These are phyloP conservation scores for Prunus mongolica DNA, from an alignment of 306 rosid genomes.

Conservation along the genomic window DNA sequence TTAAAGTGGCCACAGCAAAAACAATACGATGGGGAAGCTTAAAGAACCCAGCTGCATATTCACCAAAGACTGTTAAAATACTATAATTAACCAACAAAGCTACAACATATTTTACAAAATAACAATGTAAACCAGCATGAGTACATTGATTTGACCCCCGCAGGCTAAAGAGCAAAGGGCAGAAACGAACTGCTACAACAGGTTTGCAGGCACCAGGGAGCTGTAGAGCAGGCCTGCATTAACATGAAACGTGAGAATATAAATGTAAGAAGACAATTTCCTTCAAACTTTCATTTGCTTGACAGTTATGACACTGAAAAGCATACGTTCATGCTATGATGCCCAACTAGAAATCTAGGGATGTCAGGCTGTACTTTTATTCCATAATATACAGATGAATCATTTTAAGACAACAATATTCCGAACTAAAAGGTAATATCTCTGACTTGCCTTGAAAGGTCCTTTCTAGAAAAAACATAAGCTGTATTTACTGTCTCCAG, in stretches of 20 bases:
- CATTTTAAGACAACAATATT: conserved; percentile 10
- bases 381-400: not conserved
- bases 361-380: not conserved
- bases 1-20: conserved; percentile 87
- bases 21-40: conserved; percentile 85
- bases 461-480: conserved; percentile 76
- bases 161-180: conserved; percentile 63
- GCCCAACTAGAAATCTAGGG: not conserved
- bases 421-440: conserved; percentile 2
- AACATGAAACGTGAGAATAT: conserved; percentile 28
- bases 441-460: conserved; percentile 66
- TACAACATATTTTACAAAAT: not conserved
- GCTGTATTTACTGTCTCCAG: conserved; percentile 65
- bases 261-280: conserved; percentile 12
- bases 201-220: conserved; percentile 89
- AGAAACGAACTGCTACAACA: conserved; percentile 79
- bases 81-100: conserved; percentile 4
- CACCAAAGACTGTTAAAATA: conserved; percentile 20
- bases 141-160: conserved; percentile 65
- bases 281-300: conserved; percentile 6
- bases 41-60: conserved; percentile 60
- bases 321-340: not conserved
- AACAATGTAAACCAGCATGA: conserved; percentile 9
- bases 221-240: conserved; percentile 79
- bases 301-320: conserved; percentile 5